Percentiles rank a stretch among this genome's conserved stretches.
Evolutionary conservation across 306 rosid species (phyloP).

Genomic region (Heteromeles arbutifolia): DNA sequence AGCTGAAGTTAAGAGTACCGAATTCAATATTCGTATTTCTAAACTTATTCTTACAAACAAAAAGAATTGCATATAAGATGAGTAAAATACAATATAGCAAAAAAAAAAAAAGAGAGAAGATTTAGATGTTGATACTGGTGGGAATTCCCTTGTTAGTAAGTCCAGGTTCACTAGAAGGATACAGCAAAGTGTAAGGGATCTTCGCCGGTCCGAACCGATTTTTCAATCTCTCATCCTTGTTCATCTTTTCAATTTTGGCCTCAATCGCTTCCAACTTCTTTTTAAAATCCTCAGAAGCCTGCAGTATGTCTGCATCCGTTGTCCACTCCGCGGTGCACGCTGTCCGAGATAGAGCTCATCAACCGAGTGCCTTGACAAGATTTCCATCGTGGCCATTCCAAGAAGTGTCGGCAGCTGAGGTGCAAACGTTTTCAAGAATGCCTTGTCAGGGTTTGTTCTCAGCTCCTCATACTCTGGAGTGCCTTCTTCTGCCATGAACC

Average conservation of each 20-base stretch:
- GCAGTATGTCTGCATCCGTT: conserved; percentile 33
- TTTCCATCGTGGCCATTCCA: conserved; percentile 61
- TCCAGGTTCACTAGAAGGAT: conserved; percentile 48
- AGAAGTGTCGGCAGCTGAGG: conserved; percentile 40
- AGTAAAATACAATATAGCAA: not conserved
- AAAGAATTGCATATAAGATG: not conserved
- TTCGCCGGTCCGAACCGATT: conserved; percentile 55
- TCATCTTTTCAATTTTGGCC: conserved; percentile 22
- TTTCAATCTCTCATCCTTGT: conserved; percentile 35
- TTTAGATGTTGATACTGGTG: conserved; percentile 51
- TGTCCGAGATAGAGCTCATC: conserved; percentile 76
- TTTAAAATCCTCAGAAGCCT: conserved; percentile 46
- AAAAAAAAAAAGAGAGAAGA: not conserved
- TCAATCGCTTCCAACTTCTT: conserved; percentile 38
- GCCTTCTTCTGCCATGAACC: conserved; percentile 49
- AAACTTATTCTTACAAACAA: not conserved
- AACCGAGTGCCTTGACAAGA: conserved; percentile 64
- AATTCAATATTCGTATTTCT: not conserved
- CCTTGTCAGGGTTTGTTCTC: conserved; percentile 44
- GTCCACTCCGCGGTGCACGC: conserved; percentile 60
- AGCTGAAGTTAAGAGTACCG: not conserved
- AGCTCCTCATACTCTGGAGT: conserved; percentile 48
- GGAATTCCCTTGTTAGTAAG: conserved; percentile 68
- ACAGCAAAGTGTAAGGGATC: conserved; percentile 56
- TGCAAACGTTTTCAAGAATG: conserved; percentile 49